These are phyloP conservation scores for Acanthamoeba triangularis DNA, from an alignment of 208 protist species.

Conservation along the genomic window DNA sequence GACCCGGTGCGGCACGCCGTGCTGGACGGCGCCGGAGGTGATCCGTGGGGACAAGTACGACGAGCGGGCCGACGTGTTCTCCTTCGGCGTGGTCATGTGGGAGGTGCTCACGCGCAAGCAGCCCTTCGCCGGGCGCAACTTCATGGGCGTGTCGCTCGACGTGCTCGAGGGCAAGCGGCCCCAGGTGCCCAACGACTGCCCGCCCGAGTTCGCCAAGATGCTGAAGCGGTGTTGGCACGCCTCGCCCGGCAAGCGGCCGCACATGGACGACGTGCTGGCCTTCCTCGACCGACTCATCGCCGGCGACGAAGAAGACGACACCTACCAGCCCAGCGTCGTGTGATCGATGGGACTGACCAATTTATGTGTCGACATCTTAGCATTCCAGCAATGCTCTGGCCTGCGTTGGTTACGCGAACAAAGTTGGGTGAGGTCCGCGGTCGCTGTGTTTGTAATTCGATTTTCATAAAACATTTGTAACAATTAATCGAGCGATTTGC, in stretches of 20 bases:
- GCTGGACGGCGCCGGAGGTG: constrained; percentile 15
- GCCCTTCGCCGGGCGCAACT: neutral
- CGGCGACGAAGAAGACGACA: neutral
- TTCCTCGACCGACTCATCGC: neutral
- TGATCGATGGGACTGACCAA: neutral
- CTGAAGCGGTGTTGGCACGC: neutral
- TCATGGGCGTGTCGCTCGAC: neutral
- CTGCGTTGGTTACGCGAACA: too few relatives aligned
- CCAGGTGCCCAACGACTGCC: neutral
- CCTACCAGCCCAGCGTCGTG: neutral
- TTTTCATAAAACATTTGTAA: neutral
- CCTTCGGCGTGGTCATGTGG: constrained; percentile 1
- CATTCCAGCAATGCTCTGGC: neutral
- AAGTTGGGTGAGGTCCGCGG: too few relatives aligned
- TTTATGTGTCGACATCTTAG: neutral
- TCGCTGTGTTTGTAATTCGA: neutral
- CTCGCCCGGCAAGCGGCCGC: neutral
- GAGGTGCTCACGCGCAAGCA: neutral
- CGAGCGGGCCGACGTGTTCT: neutral
- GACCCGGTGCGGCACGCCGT: neutral
- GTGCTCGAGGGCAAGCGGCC: neutral
- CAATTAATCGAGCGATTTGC: neutral
- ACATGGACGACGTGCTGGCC: neutral
- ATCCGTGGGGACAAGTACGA: constrained; percentile 9
- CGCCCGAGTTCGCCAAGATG: neutral